Base-by-base conservation (phyloP, 345 rosid genomes). In the Camelina laxa region DNA sequence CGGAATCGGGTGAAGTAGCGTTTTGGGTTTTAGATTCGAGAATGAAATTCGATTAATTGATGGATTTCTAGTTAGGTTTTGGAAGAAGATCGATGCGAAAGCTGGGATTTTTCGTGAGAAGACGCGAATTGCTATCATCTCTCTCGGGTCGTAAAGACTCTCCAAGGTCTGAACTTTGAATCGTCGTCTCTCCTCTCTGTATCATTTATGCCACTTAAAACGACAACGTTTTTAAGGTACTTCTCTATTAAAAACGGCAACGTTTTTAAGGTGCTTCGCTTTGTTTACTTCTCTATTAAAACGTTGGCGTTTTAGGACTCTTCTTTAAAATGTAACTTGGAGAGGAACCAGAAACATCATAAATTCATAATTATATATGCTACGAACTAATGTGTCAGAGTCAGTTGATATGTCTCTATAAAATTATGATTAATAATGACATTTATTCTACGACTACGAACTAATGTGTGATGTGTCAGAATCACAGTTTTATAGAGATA, bases 121-220 rank as follows among this genome's bases (percentile, higher is more conserved):
- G 38, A 80, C 83, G 41, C 91, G 91, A 67, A 70, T 60, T 17
- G 87, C 83, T 24, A 27, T 11, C 80, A 77, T 77, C 67, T 77
- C 67, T 71, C 72, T 76, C 30, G 22, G 27, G 27, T 12, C 53
- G 27, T 10, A 3, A 36, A 2, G 39, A 17, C 30, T 45, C 36
- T 56, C 9, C 1, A 44, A 35, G 6, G 22, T 51, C 39, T 31
- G 10, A 73, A 33, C 57, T 31, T 59, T n/a, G 39, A 49, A 71
- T 19, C 45, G 22, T n/a, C 56, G n/a, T 36, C 35, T 11, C 44
- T 24, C 2, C 41, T 24, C 41, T 24, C 17, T 4, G 21, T 33
- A 22, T 53, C 15, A 66, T 15, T 15, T 17, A 2, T 21, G n/a
- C 22, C 69, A 24, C 55, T n/a, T n/a, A 44, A 44, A 41, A 64